These are phyloP conservation scores for Pigoraptor vietnamica DNA, from an alignment of 78 protist species.

Conservation along the genomic window DNA sequence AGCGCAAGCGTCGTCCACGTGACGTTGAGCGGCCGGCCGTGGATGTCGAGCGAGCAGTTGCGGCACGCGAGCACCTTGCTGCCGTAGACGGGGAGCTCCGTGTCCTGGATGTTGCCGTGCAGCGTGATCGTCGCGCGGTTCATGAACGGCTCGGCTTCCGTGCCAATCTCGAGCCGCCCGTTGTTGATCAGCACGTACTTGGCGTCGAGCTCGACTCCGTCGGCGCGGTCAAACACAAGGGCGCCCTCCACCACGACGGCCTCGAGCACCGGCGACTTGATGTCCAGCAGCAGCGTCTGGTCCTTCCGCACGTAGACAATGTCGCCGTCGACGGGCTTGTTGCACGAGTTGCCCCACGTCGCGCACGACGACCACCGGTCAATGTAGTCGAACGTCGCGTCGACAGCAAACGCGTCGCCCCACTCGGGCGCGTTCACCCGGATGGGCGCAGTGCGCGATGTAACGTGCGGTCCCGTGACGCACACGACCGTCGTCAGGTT, in stretches of 20 bases:
- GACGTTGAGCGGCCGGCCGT: neutral
- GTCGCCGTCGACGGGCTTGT: slow-evolving; percentile 2
- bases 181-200: neutral
- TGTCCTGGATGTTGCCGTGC: neutral
- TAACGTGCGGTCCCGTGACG: neutral
- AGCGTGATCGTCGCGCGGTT: slow-evolving; percentile 6
- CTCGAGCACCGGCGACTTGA: neutral
- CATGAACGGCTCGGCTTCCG: slow-evolving; percentile 4
- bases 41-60: neutral
- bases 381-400: neutral
- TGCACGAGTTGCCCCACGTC: neutral
- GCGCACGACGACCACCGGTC: neutral
- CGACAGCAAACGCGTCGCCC: neutral
- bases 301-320: neutral
- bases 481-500: neutral
- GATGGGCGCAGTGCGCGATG: neutral
- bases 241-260: neutral
- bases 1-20: neutral
- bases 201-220: neutral
- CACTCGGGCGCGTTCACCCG: neutral
- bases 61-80: neutral
- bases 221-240: neutral
- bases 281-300: neutral
- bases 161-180: neutral
- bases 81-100: neutral